phyloP scores from a whole-genome alignment of 2,329 filamentous ascomycete species.

The Diplodia sapinea region DNA sequence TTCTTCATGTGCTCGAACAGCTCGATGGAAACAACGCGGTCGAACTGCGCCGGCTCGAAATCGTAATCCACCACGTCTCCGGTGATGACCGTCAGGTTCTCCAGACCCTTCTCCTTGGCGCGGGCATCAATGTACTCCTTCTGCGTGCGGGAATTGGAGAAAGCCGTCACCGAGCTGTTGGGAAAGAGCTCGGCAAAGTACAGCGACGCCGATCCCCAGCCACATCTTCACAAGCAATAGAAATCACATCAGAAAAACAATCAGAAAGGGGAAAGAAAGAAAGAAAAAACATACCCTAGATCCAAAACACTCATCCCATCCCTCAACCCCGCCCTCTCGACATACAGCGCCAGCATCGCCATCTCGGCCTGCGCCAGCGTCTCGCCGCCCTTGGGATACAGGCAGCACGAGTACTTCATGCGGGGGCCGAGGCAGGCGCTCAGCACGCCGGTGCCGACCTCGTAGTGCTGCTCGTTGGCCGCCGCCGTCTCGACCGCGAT shows the following conservation, averaged over 20 bases:
- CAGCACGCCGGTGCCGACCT: constrained; percentile 71
- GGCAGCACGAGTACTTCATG: constrained; percentile 75
- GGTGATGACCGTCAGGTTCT: constrained; percentile 68
- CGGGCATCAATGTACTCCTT: constrained; percentile 69
- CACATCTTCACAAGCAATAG: constrained; percentile 57
- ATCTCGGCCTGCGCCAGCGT: constrained; percentile 70
- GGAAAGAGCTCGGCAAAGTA: constrained; percentile 71
- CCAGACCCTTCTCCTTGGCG: constrained; percentile 62
- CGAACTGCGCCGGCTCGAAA: constrained; percentile 64
- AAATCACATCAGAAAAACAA: constrained; percentile 31
- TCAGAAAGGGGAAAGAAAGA: constrained; percentile 34
- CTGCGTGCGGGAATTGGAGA: constrained; percentile 73
- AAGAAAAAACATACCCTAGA: constrained; percentile 56
- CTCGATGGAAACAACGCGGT: constrained; percentile 72
- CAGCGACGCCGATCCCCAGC: constrained; percentile 70
- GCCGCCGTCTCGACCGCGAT: constrained; percentile 71
- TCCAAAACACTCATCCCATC: constrained; percentile 69
- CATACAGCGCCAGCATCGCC: constrained; percentile 68
- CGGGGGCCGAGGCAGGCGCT: constrained; percentile 66
- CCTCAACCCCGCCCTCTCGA: constrained; percentile 63
- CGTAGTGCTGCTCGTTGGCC: constrained; percentile 74
- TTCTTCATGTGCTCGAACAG: constrained; percentile 81
- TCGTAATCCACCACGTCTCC: constrained; percentile 71
- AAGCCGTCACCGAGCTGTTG: constrained; percentile 66
- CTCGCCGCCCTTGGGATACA: constrained; percentile 68